phyloP scores from a whole-genome alignment of 495 filamentous ascomycete species.

The Jackrogersella multiformis region DNA sequence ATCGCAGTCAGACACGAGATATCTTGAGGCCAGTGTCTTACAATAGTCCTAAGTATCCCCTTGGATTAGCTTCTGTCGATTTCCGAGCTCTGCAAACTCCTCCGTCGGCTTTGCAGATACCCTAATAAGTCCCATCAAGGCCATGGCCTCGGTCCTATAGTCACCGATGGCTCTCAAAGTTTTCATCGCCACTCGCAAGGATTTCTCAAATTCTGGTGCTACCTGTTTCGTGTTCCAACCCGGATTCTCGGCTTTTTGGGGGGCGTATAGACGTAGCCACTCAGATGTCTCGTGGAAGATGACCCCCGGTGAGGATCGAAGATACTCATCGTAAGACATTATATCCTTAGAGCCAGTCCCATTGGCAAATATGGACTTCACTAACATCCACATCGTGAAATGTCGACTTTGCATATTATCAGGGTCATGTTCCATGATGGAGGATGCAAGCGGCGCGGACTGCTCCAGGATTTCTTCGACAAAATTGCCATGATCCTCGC shows the following conservation, averaged over 20 bases:
- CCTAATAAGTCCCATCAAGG: slow-evolving; percentile 4
- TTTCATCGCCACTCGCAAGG: slow-evolving; percentile 5
- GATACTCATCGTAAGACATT: not conserved
- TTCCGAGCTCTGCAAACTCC: slow-evolving; percentile 21
- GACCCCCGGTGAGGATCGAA: not conserved
- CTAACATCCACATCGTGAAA: slow-evolving; percentile 28
- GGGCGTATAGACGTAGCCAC: slow-evolving; percentile 20
- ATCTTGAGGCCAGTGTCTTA: slow-evolving; percentile 16
- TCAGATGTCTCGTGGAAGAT: not conserved
- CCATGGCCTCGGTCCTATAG: slow-evolving; percentile 14
- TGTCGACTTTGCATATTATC: slow-evolving; percentile 14
- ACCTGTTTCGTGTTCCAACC: slow-evolving; percentile 2
- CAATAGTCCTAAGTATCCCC: slow-evolving; percentile 18
- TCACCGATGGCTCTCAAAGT: slow-evolving; percentile 10
- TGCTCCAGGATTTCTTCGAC: not conserved
- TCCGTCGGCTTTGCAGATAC: slow-evolving; percentile 2
- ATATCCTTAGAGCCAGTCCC: not conserved
- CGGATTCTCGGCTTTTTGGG: slow-evolving; percentile 9
- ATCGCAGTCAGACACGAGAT: slow-evolving; percentile 12
- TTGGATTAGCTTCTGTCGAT: slow-evolving; percentile 18
- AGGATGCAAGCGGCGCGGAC: slow-evolving; percentile 4
- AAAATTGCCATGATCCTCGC: too few species aligned
- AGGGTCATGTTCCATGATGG: slow-evolving; percentile 18
- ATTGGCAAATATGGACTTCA: not conserved
- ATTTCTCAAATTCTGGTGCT: not conserved